These are phyloP conservation scores for Fusarium xyrophilum DNA, from an alignment of 2,329 filamentous ascomycete species.

Conservation along the genomic window DNA sequence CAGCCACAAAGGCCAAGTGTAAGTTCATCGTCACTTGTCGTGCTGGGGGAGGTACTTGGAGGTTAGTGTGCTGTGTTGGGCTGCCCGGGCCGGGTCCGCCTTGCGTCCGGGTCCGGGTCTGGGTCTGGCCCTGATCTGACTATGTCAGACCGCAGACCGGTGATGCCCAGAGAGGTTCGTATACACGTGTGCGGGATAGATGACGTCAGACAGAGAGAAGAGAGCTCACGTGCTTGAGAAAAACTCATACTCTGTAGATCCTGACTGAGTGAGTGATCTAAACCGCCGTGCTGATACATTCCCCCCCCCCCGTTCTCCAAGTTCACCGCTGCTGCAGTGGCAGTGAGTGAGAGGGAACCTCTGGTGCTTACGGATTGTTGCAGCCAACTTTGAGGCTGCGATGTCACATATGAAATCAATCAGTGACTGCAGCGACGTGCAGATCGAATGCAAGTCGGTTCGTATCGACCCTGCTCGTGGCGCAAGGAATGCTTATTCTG, in stretches of 20 bases:
- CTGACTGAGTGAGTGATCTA: constrained; percentile 12
- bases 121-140: not conserved
- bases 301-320: not conserved
- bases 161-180: not conserved
- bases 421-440: not conserved
- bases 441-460: constrained; percentile 26
- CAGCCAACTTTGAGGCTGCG: constrained; percentile 4
- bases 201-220: constrained; percentile 14
- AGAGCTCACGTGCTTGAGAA: constrained; percentile 1
- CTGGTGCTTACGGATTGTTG: constrained; percentile 7
- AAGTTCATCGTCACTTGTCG: not conserved
- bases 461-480: constrained; percentile 27
- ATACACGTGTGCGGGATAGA: not conserved
- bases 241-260: not conserved
- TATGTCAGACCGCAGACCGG: no score
- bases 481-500: constrained; percentile 19
- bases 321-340: not conserved
- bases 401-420: not conserved
- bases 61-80: not conserved
- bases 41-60: not conserved
- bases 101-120: not conserved
- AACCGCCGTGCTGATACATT: not conserved
- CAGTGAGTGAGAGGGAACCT: not conserved
- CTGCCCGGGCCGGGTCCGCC: not conserved
- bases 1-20: constrained; percentile 9